These are phyloP conservation scores for Alliaria petiolata DNA, from an alignment of 345 rosid genomes.

Conservation along the genomic window DNA sequence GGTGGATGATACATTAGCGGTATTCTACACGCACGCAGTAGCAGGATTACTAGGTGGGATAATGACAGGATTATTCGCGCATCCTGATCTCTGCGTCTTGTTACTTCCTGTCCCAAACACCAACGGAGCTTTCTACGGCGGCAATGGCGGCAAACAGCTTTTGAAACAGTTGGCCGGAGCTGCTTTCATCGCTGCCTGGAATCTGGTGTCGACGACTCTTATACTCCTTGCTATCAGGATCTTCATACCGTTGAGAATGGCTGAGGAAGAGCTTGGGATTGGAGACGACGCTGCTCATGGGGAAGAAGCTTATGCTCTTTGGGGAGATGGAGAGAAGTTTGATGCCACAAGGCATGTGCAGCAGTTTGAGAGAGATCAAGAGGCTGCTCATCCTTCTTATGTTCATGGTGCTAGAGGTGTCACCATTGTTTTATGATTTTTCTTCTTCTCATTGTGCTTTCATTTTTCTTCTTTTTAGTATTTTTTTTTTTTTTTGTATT, in stretches of 20 bases:
- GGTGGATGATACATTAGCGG: slow-evolving; percentile 88
- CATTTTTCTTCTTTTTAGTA: not conserved
- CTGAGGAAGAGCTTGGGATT: slow-evolving; percentile 64
- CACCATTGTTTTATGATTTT: slow-evolving; percentile 52
- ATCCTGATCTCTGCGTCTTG: slow-evolving; percentile 59
- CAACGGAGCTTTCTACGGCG: slow-evolving; percentile 81
- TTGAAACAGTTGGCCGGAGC: slow-evolving; percentile 79
- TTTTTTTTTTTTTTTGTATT: not conserved
- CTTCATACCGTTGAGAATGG: slow-evolving; percentile 76
- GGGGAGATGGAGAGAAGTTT: slow-evolving; percentile 95
- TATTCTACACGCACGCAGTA: slow-evolving; percentile 94
- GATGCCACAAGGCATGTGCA: slow-evolving; percentile 59
- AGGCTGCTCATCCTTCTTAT: slow-evolving; percentile 43
- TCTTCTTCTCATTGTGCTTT: not conserved
- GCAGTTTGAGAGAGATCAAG: slow-evolving; percentile 36
- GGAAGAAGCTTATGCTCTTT: slow-evolving; percentile 93
- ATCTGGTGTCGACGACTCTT: slow-evolving; percentile 51
- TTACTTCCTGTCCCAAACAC: slow-evolving; percentile 35
- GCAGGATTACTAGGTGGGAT: slow-evolving; percentile 82
- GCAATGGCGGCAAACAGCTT: slow-evolving; percentile 60
- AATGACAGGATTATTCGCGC: slow-evolving; percentile 78
- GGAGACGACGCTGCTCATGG: slow-evolving; percentile 98
- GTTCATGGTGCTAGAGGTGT: slow-evolving; percentile 69
- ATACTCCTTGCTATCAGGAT: slow-evolving; percentile 56
- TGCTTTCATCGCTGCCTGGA: slow-evolving; percentile 63